Base-by-base conservation (phyloP, 83 land plant species). In the Thuja plicata region DNA sequence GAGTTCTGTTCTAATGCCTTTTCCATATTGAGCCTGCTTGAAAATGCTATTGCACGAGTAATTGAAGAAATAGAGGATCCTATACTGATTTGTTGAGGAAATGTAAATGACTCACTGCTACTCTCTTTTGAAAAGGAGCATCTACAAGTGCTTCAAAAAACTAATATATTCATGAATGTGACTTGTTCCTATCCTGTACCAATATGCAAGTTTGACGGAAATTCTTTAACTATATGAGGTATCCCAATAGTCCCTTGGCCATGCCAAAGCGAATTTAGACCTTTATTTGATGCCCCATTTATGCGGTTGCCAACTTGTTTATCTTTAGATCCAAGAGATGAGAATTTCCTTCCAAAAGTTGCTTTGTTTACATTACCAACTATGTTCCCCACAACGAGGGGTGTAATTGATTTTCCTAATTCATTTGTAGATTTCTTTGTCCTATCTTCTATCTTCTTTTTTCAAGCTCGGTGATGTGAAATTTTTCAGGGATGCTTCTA, bases 1-100 rank as follows among this genome's bases (percentile, higher is more conserved):
- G 97, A 94, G 60, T 91, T 91, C 89, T 93, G 97, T 17, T 84
- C 94, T 89, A 95, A 87, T 57, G 97, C 88, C 89, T 95, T 96
- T 82, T 96, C 97, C 97, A 95, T 95, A 86, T 94, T 95, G 52
- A 94, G 92, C 30, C 94, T 92, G 71, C 87, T 74, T 15, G 60
- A 55, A 21, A 89, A 81, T 30, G 34, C 52, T 83, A 50, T n/a
- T n/a, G 48, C 85, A 48, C 37, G 37, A 5, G 15, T 83, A 45
- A 83, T 57, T 27, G 55, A 50, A 11, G 90, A 71, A 43, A 62
- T 84, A 16, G 90, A 46, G 62, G 52, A 32, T n/a, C 84, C 40
- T 87, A 89, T 74, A 83, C 79, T 86, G 83, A 89, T 43, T 52
- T 89, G 94, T 27, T 81, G 88, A 40, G 24, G 41, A 84, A 57